Evolutionary conservation across 768 basidiomycete species (phyloP), one percentile per base, ranked within the genome.

Genomic region (Leucogyrophana mollusca): DNA sequence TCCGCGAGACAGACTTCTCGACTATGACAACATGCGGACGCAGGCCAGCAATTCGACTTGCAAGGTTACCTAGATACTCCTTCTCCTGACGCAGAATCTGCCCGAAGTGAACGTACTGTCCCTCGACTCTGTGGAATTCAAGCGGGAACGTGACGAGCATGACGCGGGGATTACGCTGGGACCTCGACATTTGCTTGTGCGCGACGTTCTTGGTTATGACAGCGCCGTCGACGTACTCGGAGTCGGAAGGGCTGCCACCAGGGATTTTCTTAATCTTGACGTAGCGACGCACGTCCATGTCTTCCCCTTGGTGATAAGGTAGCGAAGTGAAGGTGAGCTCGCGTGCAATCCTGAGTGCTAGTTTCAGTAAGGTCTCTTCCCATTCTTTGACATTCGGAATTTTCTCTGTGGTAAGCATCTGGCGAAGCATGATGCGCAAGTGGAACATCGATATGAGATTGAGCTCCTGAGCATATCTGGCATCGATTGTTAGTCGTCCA

Each of bases 181-280:
- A 73, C 40, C 92, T 77, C 16, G 87, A 76, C 95, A 99, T 97
- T 53, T 83, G 80, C 67, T 97, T 97, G 66, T 98, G 94, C 2
- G 94, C 90, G 8, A 98, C 86, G 57, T 97, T 97, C 76, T 99
- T 98, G 14, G 95, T 94, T 58, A 97, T 96, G 46, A 98, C 93
- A 4, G 88, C 90, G 10, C 96, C 96, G 45, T 93, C 89, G 36
- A 99, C 91, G 61, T 94, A 98, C 71, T 99, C 96, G 4, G 93
- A 96, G 64, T 99, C 92, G 21, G 74, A 79, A 16, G 95, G 94
- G 30, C 80, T 73, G 4, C 96, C 96, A 18, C 96, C 96, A 0
- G 96, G 95, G 13, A 98, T 87, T 68, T 95, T 95, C 73, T 99
- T 98, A 67, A 98, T 94, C 70, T 97, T 97, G 38, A 98, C 93